Conservation (phyloP, 2,329 filamentous ascomycete genomes). For the Biscogniauxia marginata region DNA sequence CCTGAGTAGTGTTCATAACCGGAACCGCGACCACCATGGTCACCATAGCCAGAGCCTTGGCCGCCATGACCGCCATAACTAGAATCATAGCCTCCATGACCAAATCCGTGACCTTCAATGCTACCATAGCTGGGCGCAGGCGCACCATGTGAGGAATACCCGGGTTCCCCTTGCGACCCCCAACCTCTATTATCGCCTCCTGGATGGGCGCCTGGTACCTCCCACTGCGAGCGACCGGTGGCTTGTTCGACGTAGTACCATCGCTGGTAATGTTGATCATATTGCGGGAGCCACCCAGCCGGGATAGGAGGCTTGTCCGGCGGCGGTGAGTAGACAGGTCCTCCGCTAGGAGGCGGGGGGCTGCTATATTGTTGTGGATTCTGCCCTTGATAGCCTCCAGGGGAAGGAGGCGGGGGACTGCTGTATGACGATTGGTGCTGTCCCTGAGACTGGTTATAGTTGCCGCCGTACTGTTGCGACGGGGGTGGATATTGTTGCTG, state of each 20-base stretch:
- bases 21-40: slow-evolving; percentile 5
- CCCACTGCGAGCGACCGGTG: slow-evolving; percentile 64
- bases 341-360: slow-evolving; percentile 21
- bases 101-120: slow-evolving; percentile 14
- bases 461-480: slow-evolving; percentile 23
- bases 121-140: background rate
- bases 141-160: slow-evolving; percentile 18
- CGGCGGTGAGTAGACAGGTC: slow-evolving; percentile 35
- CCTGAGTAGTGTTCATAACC: slow-evolving; percentile 10
- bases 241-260: slow-evolving; percentile 65
- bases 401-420: slow-evolving; percentile 18
- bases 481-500: slow-evolving; percentile 23
- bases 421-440: slow-evolving; percentile 10
- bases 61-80: slow-evolving; percentile 16
- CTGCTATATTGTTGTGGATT: slow-evolving; percentile 14
- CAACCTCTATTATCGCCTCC: slow-evolving; percentile 12
- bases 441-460: slow-evolving; percentile 13
- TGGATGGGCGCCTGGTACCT: slow-evolving; percentile 46
- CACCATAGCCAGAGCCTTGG: background rate
- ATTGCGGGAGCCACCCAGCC: slow-evolving; percentile 62
- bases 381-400: slow-evolving; percentile 22
- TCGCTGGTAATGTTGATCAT: slow-evolving; percentile 58
- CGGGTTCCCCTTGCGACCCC: slow-evolving; percentile 21
- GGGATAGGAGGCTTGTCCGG: slow-evolving; percentile 51
- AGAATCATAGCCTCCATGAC: slow-evolving; percentile 12